Percentiles rank a stretch among this genome's conserved stretches.
phyloP scores from a whole-genome alignment of 345 rosid genomes.

The Acer saccharum region DNA sequence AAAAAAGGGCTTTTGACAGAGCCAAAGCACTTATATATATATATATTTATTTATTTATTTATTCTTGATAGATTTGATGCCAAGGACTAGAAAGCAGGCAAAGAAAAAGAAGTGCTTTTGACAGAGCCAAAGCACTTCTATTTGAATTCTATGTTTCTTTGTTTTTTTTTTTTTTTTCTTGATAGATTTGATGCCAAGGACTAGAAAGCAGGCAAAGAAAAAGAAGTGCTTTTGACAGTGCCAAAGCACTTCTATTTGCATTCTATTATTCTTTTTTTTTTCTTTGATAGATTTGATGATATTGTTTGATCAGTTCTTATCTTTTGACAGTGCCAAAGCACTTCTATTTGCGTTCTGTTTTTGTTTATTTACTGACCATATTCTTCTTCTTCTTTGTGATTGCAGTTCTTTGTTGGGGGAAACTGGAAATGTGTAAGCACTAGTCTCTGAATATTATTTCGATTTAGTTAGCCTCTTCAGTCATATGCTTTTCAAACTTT shows the following conservation, averaged over 20 bases:
- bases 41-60: too few relatives aligned
- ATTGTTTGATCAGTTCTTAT: background rate
- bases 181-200: too few relatives aligned
- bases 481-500: background rate
- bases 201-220: too few relatives aligned
- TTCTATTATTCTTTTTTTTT: background rate
- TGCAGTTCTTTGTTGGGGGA: slow-evolving; percentile 99
- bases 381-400: slow-evolving; percentile 19
- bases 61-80: too few relatives aligned
- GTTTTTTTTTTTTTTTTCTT: too few relatives aligned
- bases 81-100: background rate
- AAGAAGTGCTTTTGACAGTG: background rate
- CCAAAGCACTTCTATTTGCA: too few relatives aligned
- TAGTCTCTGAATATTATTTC: background rate
- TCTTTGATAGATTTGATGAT: background rate
- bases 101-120: background rate
- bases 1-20: too few relatives aligned
- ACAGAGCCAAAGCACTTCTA: too few relatives aligned
- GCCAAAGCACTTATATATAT: too few relatives aligned
- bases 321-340: too few relatives aligned
- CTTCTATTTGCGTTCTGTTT: background rate
- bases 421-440: slow-evolving; percentile 99
- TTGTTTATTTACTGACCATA: background rate
- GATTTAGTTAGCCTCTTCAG: background rate
- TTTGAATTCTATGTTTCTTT: too few relatives aligned